phyloP scores from a whole-genome alignment of 768 basidiomycete species.

The Lactarius quietus region DNA sequence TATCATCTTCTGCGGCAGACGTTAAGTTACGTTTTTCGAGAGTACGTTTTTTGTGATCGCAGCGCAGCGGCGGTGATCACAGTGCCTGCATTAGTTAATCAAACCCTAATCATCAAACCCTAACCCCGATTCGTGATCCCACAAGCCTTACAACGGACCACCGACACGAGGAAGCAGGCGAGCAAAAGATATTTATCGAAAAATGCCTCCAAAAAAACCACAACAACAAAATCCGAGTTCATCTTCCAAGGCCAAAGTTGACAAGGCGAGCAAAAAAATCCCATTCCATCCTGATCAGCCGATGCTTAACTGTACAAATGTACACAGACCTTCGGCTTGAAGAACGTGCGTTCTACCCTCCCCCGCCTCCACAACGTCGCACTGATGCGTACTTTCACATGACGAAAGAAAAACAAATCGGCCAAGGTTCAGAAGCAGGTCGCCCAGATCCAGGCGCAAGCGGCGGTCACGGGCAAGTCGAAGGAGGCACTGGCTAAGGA shows the following conservation, averaged over 20 bases:
- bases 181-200: slow-evolving; percentile 4
- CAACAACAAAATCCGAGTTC: slow-evolving; percentile 38
- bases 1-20: too few relatives aligned
- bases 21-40: too few relatives aligned
- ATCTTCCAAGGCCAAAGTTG: slow-evolving; percentile 71
- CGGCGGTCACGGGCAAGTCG: slow-evolving; percentile 72
- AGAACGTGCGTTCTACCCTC: slow-evolving; percentile 57
- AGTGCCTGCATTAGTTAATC: neutral
- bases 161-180: neutral
- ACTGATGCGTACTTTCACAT: slow-evolving; percentile 8
- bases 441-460: slow-evolving; percentile 74
- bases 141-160: neutral
- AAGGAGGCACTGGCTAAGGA: slow-evolving; percentile 78
- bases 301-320: slow-evolving; percentile 28
- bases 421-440: slow-evolving; percentile 88
- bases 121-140: neutral
- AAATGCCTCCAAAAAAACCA: slow-evolving; percentile 83
- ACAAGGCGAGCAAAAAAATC: slow-evolving; percentile 58
- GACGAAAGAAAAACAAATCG: slow-evolving; percentile 87
- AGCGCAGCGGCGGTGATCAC: too few relatives aligned
- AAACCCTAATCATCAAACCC: slow-evolving; percentile 21
- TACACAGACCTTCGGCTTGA: slow-evolving; percentile 78
- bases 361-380: neutral
- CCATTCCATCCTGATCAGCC: slow-evolving; percentile 26
- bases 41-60: too few relatives aligned